Conservation (phyloP, 1,284 basidiomycete species). For the Ceratobasidium papillatum region DNA sequence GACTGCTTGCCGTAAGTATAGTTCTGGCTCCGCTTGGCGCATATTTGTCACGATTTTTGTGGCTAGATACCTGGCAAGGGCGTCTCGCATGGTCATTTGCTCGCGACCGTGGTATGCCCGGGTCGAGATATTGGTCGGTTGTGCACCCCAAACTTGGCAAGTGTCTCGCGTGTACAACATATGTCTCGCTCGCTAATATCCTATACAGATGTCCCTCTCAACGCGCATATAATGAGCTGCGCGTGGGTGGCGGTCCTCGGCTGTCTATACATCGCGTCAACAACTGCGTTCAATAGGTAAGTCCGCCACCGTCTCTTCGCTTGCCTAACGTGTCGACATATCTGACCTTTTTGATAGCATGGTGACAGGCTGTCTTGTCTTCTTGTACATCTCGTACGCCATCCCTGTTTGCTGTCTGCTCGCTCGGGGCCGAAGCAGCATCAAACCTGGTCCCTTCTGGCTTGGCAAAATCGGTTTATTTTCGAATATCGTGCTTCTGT, state of each 20-base stretch:
- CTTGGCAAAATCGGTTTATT: conserved; percentile 14
- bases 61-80: conserved; percentile 37
- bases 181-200: not conserved
- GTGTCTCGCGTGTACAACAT: not conserved
- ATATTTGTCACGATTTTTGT: not conserved
- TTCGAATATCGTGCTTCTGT: conserved; percentile 24
- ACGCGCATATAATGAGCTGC: conserved; percentile 35
- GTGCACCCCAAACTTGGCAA: conserved; percentile 10
- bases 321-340: not conserved
- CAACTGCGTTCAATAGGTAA: conserved; percentile 32
- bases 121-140: conserved; percentile 37
- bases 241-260: conserved; percentile 33
- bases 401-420: conserved; percentile 35
- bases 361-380: conserved; percentile 26
- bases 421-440: not conserved
- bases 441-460: conserved; percentile 33
- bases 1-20: conserved; percentile 30
- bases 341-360: conserved; percentile 16
- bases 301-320: not conserved
- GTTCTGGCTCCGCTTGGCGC: not conserved
- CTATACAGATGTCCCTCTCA: conserved; percentile 18
- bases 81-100: conserved; percentile 37
- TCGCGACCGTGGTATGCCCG: conserved; percentile 26
- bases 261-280: conserved; percentile 27
- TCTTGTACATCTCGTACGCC: conserved; percentile 34